A percentile compares a stretch with the other conserved stretches of the same genome.
Conservation (phyloP, 2,329 filamentous ascomycete genomes). For the Chaetomiaceae sp. region DNA sequence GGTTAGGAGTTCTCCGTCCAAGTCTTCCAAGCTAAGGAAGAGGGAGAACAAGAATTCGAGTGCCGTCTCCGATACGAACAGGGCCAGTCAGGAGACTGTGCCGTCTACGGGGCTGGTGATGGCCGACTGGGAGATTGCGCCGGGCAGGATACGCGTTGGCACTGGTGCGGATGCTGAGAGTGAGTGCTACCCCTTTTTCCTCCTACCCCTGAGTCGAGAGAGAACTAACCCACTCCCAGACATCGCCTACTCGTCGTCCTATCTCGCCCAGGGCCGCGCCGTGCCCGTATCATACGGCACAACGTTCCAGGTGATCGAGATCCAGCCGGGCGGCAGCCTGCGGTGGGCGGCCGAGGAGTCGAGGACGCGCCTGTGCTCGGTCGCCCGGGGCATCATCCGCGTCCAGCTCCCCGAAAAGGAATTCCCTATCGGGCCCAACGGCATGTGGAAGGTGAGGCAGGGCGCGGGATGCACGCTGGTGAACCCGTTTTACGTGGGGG, state of each 20-base stretch:
- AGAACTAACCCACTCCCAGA: not conserved
- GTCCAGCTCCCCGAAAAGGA: conserved; percentile 9
- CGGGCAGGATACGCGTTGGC: conserved; percentile 12
- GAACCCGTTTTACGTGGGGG: conserved; percentile 9
- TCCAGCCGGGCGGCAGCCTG: conserved; percentile 8
- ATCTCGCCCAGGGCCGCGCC: not conserved
- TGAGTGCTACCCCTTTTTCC: not conserved
- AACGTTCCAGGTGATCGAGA: conserved; percentile 11
- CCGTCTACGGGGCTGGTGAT: not conserved
- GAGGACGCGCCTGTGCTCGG: conserved; percentile 16
- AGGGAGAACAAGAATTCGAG: not conserved
- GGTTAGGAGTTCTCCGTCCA: not conserved
- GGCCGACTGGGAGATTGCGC: conserved; percentile 20
- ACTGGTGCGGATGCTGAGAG: conserved; percentile 2
- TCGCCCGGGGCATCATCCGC: conserved; percentile 13
- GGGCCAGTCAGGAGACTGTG: not conserved
- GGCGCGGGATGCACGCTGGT: conserved; percentile 9
- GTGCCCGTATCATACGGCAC: conserved; percentile 6
- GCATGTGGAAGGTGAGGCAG: conserved; percentile 29
- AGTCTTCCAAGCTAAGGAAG: not conserved
- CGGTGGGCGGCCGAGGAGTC: conserved; percentile 4
- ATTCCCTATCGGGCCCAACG: conserved; percentile 24
- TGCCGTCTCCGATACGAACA: not conserved
- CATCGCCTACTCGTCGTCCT: conserved; percentile 19
- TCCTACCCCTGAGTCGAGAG: not conserved